Evolutionary conservation across 331 rosid species (phyloP).

Genomic region (Rhamnella rubrinervis): DNA sequence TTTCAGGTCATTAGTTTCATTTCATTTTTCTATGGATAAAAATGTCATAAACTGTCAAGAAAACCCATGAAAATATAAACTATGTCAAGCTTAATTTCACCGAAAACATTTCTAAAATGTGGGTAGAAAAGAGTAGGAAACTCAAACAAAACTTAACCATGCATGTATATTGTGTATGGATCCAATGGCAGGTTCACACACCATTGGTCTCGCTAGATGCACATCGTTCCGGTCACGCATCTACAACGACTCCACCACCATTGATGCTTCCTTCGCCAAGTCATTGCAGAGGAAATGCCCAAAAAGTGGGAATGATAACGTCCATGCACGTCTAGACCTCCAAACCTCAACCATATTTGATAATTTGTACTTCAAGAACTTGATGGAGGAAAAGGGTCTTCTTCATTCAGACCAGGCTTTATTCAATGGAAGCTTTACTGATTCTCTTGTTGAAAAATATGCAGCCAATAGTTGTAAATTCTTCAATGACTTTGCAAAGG

Average conservation of each 20-base stretch:
- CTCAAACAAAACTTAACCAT: no score
- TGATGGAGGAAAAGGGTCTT: constrained; percentile 53
- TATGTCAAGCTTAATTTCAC: no score
- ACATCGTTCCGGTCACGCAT: constrained; percentile 37
- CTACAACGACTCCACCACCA: constrained; percentile 52
- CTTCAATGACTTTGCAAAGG: constrained; percentile 49
- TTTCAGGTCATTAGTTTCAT: constrained; percentile 35
- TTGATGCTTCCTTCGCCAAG: constrained; percentile 46
- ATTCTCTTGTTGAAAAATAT: constrained; percentile 46
- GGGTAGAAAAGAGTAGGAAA: no score
- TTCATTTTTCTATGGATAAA: background rate
- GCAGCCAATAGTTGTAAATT: constrained; percentile 38
- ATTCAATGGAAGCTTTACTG: constrained; percentile 55
- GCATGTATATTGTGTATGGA: background rate
- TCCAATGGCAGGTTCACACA: constrained; percentile 49
- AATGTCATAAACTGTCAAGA: background rate
- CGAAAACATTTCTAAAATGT: no score
- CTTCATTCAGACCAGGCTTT: constrained; percentile 77
- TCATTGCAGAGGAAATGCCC: constrained; percentile 55
- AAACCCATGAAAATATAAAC: background rate
- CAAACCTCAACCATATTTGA: constrained; percentile 48
- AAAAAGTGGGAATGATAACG: constrained; percentile 43
- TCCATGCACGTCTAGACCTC: constrained; percentile 49
- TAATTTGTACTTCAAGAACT: constrained; percentile 60
- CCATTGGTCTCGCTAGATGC: constrained; percentile 60